Evolutionary conservation across 306 rosid genomes (phyloP).

Genomic region (Leucaena leucocephala): DNA sequence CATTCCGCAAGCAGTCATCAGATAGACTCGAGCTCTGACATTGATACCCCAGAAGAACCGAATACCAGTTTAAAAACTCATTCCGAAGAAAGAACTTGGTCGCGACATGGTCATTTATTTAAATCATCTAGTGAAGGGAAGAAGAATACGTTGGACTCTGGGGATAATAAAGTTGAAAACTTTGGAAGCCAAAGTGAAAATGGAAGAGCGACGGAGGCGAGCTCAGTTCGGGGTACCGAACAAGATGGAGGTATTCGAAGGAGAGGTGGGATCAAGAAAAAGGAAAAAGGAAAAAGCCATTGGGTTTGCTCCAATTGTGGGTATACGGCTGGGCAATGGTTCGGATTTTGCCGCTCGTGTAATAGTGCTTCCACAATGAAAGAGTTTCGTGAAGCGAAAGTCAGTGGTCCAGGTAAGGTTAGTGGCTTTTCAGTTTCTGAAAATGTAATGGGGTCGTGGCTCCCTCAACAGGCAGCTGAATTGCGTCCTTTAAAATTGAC

Average conservation of each 20-base stretch:
- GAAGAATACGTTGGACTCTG: slow-evolving; percentile 18
- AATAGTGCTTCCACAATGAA: slow-evolving; percentile 43
- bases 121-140: slow-evolving; percentile 2
- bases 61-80: slow-evolving; percentile 1
- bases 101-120: slow-evolving; percentile 37
- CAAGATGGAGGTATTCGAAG: slow-evolving; percentile 18
- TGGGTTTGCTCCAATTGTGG: slow-evolving; percentile 87
- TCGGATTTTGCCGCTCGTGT: slow-evolving; percentile 75
- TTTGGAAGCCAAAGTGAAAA: slow-evolving; percentile 9
- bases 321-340: slow-evolving; percentile 66
- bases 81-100: slow-evolving; percentile 44
- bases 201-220: slow-evolving; percentile 40
- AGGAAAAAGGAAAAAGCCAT: slow-evolving; percentile 49
- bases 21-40: slow-evolving; percentile 15
- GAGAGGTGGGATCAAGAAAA: slow-evolving; percentile 41
- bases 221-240: slow-evolving; percentile 21
- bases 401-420: slow-evolving; percentile 18
- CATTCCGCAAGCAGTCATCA: slow-evolving; percentile 35
- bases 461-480: slow-evolving; percentile 49
- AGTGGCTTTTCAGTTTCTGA: slow-evolving; percentile 57
- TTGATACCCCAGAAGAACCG: not conserved
- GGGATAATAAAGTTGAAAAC: slow-evolving; percentile 22
- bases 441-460: slow-evolving; percentile 58
- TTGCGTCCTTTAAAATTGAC: slow-evolving; percentile 59
- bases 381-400: slow-evolving; percentile 47